A percentile compares a stretch with the other conserved stretches of the same genome.
These are phyloP conservation scores for Aschersonia sp. DNA, from an alignment of 2,329 filamentous ascomycete genomes.

Conservation along the genomic window DNA sequence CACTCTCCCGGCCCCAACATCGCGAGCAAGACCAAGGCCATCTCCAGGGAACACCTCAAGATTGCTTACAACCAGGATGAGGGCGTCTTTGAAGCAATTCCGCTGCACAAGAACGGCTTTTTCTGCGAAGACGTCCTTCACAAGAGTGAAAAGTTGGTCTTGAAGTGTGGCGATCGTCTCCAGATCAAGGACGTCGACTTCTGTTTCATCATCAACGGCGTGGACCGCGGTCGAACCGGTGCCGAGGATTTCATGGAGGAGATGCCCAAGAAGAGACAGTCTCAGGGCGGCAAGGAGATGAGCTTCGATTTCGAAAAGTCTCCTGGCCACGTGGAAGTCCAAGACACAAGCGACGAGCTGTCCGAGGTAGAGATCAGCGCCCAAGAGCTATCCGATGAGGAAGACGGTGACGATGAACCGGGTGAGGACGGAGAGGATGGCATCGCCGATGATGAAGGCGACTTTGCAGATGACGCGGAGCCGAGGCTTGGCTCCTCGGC, in stretches of 20 bases:
- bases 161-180: constrained; percentile 51
- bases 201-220: constrained; percentile 52
- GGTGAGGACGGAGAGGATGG: constrained; percentile 9
- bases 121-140: constrained; percentile 49
- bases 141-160: constrained; percentile 36
- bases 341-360: constrained; percentile 39
- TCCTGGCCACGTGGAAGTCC: constrained; percentile 39
- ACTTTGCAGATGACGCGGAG: constrained; percentile 6
- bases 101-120: constrained; percentile 51
- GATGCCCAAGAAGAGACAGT: constrained; percentile 32
- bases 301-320: constrained; percentile 58
- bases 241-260: constrained; percentile 41
- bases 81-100: constrained; percentile 49
- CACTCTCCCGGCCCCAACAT: constrained; percentile 53
- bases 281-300: constrained; percentile 52
- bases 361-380: constrained; percentile 28
- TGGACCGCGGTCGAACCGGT: constrained; percentile 40
- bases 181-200: constrained; percentile 60
- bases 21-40: constrained; percentile 51
- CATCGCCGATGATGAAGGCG: constrained; percentile 6
- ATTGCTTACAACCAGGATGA: constrained; percentile 54
- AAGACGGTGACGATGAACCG: constrained; percentile 17
- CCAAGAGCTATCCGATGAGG: constrained; percentile 24
- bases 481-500: constrained; percentile 15
- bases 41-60: constrained; percentile 59